phyloP scores from a whole-genome alignment of 1,284 basidiomycete species.

The Vanrija humicola region DNA sequence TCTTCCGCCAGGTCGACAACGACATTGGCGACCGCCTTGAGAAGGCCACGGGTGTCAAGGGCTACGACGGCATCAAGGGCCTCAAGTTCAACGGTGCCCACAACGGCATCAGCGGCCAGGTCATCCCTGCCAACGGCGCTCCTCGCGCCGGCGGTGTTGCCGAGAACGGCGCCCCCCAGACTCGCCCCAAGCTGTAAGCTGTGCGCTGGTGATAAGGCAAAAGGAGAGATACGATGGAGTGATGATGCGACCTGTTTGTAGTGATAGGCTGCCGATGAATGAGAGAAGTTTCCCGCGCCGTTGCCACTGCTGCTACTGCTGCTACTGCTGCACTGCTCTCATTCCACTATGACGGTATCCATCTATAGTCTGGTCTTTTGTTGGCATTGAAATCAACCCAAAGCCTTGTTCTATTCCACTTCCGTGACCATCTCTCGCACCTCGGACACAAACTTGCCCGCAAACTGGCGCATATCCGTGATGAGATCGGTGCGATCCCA shows the following conservation, averaged over 20 bases:
- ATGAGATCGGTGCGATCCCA: slow-evolving; percentile 77
- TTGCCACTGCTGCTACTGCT: not conserved
- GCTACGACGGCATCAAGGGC: slow-evolving; percentile 53
- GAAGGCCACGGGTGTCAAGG: slow-evolving; percentile 60
- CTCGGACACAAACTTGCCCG: slow-evolving; percentile 21
- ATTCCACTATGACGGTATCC: too few relatives aligned
- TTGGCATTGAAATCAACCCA: too few relatives aligned
- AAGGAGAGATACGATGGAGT: not conserved
- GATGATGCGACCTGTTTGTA: not conserved
- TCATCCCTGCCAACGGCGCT: slow-evolving; percentile 9
- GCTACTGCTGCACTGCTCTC: too few relatives aligned
- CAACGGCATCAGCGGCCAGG: slow-evolving; percentile 19
- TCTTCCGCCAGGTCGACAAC: slow-evolving; percentile 73
- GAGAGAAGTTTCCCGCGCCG: too few relatives aligned
- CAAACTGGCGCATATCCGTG: slow-evolving; percentile 51
- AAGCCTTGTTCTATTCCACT: too few relatives aligned
- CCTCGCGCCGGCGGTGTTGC: slow-evolving; percentile 7
- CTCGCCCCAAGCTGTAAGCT: slow-evolving; percentile 3
- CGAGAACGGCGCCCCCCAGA: slow-evolving; percentile 10
- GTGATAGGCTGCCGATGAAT: not conserved
- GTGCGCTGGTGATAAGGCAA: not conserved
- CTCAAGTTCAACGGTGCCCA: slow-evolving; percentile 57
- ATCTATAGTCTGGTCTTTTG: too few relatives aligned
- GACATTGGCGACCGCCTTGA: slow-evolving; percentile 69
- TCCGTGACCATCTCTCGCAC: slow-evolving; percentile 9